A percentile compares a stretch with the other conserved stretches of the same genome.
Evolutionary conservation across 139 green algal genomes (phyloP).

Genomic region (Chlamydomonas schloesseri): DNA sequence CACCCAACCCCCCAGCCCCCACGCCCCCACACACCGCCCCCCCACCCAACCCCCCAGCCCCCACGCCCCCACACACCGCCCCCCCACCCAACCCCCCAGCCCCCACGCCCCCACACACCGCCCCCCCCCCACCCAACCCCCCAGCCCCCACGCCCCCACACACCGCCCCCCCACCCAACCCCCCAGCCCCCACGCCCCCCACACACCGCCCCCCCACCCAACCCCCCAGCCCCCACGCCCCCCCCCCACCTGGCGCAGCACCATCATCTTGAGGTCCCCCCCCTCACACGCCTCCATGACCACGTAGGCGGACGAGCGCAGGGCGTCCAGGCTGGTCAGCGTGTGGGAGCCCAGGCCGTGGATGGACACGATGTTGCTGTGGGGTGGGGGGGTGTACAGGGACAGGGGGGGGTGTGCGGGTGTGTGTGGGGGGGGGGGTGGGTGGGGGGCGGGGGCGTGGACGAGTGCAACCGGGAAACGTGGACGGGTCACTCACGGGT

Average conservation of each 20-base stretch:
- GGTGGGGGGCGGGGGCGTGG: no score
- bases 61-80: no score
- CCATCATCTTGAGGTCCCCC: slow-evolving; percentile 70
- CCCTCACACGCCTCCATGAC: slow-evolving; percentile 74
- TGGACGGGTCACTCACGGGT: slow-evolving; percentile 65
- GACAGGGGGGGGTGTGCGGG: neutral
- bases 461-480: no score
- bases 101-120: no score
- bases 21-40: no score
- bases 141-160: neutral
- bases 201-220: neutral
- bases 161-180: neutral
- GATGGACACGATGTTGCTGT: slow-evolving; percentile 71
- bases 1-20: no score
- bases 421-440: neutral
- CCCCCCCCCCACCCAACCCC: no score
- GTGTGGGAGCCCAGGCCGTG: slow-evolving; percentile 63
- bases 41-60: no score
- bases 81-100: no score
- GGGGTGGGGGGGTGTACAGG: neutral
- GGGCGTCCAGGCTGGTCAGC: slow-evolving; percentile 53
- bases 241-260: slow-evolving; percentile 58
- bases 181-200: neutral
- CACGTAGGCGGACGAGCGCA: slow-evolving; percentile 48
- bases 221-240: slow-evolving; percentile 2